Evolutionary conservation across 164 flowering plant genomes (phyloP).

Genomic region (Amborella trichopoda): DNA sequence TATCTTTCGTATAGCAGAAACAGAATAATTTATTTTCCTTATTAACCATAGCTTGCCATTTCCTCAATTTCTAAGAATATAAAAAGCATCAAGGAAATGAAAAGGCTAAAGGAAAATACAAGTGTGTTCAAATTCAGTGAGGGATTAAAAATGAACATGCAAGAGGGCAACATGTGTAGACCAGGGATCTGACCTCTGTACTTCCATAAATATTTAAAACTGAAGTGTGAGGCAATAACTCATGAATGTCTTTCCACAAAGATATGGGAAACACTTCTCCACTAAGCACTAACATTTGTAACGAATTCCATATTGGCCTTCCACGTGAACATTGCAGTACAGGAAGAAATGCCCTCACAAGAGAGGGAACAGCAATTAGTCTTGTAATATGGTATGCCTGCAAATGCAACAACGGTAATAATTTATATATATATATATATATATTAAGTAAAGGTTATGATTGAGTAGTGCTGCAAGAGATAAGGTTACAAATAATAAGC

Average conservation of each 20-base stretch:
- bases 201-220: conserved; percentile 90
- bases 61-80: not conserved
- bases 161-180: no score
- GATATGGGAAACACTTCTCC: conserved; percentile 65
- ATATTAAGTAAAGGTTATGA: not conserved
- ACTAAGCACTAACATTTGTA: conserved; percentile 65
- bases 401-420: conserved; percentile 7
- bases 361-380: conserved; percentile 72
- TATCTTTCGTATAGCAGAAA: no score
- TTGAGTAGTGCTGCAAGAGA: not conserved
- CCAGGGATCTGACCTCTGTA: conserved; percentile 64
- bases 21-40: not conserved
- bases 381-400: conserved; percentile 63
- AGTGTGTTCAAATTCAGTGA: not conserved
- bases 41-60: not conserved
- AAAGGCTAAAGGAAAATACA: not conserved
- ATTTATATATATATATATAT: not conserved
- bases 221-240: conserved; percentile 51
- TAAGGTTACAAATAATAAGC: not conserved
- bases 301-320: conserved; percentile 18
- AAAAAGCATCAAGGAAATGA: not conserved
- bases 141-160: no score
- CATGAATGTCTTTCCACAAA: conserved; percentile 43
- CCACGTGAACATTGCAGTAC: conserved; percentile 20
- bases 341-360: conserved; percentile 64